phyloP scores from a whole-genome alignment of 2,329 filamentous ascomycete species.

The Aureobasidium namibiae region DNA sequence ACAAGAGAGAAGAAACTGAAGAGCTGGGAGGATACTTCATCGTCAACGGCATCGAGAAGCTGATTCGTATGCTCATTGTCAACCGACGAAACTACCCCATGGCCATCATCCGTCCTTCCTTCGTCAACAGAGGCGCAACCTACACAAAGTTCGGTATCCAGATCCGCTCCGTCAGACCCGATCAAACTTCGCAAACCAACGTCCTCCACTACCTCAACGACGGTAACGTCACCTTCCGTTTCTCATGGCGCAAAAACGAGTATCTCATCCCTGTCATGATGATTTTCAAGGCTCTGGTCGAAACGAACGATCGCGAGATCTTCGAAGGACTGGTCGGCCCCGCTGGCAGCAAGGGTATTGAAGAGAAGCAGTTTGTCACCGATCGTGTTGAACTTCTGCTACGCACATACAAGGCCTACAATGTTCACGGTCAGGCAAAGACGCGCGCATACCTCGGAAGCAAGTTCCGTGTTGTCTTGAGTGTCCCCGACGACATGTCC shows the following conservation, averaged over 20 bases:
- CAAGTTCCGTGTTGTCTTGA: conserved; percentile 84
- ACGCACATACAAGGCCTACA: conserved; percentile 87
- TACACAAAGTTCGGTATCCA: conserved; percentile 90
- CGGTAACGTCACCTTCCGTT: conserved; percentile 92
- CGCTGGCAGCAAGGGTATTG: conserved; percentile 64
- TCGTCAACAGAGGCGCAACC: conserved; percentile 73
- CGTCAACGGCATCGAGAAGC: conserved; percentile 94
- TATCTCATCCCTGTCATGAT: conserved; percentile 95
- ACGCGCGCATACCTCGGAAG: conserved; percentile 80
- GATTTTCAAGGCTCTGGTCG: conserved; percentile 87
- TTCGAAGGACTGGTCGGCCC: conserved; percentile 86
- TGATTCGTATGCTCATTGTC: conserved; percentile 85
- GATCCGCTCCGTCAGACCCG: conserved; percentile 85
- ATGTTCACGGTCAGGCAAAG: conserved; percentile 70
- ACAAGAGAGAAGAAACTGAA: conserved; percentile 88
- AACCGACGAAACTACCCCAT: conserved; percentile 90
- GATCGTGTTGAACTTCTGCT: conserved; percentile 88
- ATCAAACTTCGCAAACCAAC: conserved; percentile 96
- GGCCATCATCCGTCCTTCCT: conserved; percentile 86
- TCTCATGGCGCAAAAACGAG: conserved; percentile 96
- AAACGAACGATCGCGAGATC: conserved; percentile 94
- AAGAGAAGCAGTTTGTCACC: conserved; percentile 82
- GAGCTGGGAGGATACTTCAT: conserved; percentile 96
- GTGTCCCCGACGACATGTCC: conserved; percentile 72
- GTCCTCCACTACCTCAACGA: conserved; percentile 92